Evolutionary conservation across 2,329 filamentous ascomycete species (phyloP), one percentile per base, ranked within the genome.

Genomic region (Neonectria coccinea): DNA sequence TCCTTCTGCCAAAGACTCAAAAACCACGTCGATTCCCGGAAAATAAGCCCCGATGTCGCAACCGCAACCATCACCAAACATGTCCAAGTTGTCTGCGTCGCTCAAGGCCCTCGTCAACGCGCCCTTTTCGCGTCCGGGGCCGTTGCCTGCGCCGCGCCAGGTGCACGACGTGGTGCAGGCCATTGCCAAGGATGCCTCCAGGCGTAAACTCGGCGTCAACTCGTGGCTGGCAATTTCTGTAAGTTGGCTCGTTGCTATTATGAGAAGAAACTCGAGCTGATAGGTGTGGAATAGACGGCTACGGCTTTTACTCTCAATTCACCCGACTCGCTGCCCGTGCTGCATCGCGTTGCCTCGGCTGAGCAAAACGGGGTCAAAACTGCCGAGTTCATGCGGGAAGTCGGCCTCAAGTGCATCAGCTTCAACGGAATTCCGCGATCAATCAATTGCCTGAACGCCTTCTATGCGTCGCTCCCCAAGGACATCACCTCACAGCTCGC

Each of bases 271-370:
- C 4, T 18, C 10, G 18, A 29, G 22, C 67, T 74, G 10, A 73
- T 3, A 7, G 18, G 2, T 56, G 12, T 2, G 8, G 1, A 2
- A 5, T 14, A 93, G 89, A 91, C 92, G 1, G 93, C 92, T 33
- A 90, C 92, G 18, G 93, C 92, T 2, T 92, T 95, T 81, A 96
- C 93, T 1, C 88, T 96, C 83, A 96, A 97, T 82, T 94, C 92
- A 2, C 92, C 92, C 25, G 90, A 92, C 62, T 91, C 92, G 3
- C 86, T 95, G 69, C 80, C 87, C 4, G 79, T 85, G 22, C 85
- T 94, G 12, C 89, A 89, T 79, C 74, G 84, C 59, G 78, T 86
- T 33, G 85, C 85, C 11, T 72, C 79, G 4, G 56, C 71, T 7
- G 58, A 72, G 65, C 51, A 65, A 67, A 61, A 56, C 59, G 48